These are phyloP conservation scores for Diaporthe capsici DNA, from an alignment of 2,329 filamentous ascomycete genomes.

Conservation along the genomic window DNA sequence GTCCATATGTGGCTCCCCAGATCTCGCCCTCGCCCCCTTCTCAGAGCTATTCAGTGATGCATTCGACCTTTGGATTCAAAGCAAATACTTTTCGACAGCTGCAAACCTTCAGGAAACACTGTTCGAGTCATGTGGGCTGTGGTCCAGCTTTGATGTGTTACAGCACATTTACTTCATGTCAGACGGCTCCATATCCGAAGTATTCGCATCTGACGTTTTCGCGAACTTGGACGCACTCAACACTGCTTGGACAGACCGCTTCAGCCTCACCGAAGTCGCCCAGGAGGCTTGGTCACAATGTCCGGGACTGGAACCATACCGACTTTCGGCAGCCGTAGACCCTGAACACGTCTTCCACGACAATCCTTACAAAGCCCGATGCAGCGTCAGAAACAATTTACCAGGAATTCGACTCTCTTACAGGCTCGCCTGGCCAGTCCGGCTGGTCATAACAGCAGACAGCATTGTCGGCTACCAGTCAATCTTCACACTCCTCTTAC, in stretches of 20 bases:
- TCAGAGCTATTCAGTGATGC: conserved; percentile 79
- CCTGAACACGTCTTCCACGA: conserved; percentile 53
- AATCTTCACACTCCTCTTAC: conserved; percentile 82
- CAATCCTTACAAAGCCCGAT: conserved; percentile 61
- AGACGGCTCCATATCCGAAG: conserved; percentile 77
- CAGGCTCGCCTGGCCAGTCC: conserved; percentile 74
- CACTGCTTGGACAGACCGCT: conserved; percentile 82
- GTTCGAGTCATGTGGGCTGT: conserved; percentile 78
- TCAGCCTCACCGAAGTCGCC: conserved; percentile 82
- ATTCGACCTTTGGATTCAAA: conserved; percentile 83
- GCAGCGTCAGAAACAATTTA: conserved; percentile 73
- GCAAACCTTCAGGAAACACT: conserved; percentile 75
- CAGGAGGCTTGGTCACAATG: conserved; percentile 76
- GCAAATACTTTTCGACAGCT: conserved; percentile 80
- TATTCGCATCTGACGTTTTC: conserved; percentile 79
- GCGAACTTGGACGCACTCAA: conserved; percentile 76
- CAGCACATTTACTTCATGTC: conserved; percentile 82
- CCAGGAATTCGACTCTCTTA: conserved; percentile 77
- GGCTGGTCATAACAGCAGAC: conserved; percentile 79
- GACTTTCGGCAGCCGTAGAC: conserved; percentile 71
- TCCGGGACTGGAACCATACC: conserved; percentile 68
- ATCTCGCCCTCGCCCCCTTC: conserved; percentile 73
- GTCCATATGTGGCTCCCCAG: conserved; percentile 63
- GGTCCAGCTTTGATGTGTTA: conserved; percentile 74
- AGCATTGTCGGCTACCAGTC: conserved; percentile 77